Evolutionary conservation across 257 asterid species (phyloP).

Genomic region (Jaltomata sinuosa): DNA sequence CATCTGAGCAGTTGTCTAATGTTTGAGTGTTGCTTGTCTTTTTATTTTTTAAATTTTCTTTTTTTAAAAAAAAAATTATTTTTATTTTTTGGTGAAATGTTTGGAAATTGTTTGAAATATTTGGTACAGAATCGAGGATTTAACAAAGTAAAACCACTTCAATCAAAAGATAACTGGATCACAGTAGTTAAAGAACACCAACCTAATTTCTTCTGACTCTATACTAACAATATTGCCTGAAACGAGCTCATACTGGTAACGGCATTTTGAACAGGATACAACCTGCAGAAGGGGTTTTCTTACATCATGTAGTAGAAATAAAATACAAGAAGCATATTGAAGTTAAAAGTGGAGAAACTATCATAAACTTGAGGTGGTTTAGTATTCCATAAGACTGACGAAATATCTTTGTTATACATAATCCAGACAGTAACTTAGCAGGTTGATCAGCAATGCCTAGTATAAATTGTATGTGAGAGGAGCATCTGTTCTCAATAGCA

Average conservation of each 20-base stretch:
- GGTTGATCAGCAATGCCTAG: neutral
- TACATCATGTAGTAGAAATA: neutral
- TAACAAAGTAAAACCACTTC: neutral
- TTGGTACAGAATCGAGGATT: neutral
- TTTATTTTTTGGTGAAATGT: neutral
- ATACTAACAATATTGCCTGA: conserved; percentile 69
- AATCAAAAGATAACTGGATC: neutral
- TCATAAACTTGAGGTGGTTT: neutral
- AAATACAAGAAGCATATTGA: neutral
- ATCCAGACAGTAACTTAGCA: neutral
- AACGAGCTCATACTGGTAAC: conserved; percentile 82
- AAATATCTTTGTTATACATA: neutral
- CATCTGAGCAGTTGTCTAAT: neutral
- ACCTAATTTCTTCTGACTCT: conserved; percentile 94
- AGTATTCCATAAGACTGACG: neutral
- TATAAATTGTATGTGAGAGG: neutral
- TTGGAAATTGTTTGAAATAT: neutral
- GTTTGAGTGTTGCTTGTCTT: neutral
- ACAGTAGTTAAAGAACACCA: conserved; percentile 5
- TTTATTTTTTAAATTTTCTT: neutral
- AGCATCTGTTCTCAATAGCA: neutral
- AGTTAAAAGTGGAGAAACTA: neutral
- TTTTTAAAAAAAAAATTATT: neutral
- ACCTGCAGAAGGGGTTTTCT: conserved; percentile 34
- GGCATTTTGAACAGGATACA: conserved; percentile 87